A percentile compares a stretch with the other conserved stretches of the same genome.
Conservation (phyloP, 2,329 filamentous ascomycete genomes). For the Diaporthe vexans region DNA sequence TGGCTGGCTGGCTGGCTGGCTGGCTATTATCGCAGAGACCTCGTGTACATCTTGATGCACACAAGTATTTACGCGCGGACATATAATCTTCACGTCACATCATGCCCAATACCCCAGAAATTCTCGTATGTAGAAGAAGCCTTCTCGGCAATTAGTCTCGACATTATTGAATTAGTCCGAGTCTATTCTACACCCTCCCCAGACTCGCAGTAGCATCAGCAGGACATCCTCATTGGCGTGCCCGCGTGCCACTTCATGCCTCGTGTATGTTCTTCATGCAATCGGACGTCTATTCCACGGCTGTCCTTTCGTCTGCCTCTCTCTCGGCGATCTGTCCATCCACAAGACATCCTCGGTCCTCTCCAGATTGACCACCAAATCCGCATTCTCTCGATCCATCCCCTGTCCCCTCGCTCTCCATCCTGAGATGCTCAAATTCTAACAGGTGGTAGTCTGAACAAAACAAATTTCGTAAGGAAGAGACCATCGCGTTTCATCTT, state of each 20-base stretch:
- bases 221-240: background rate
- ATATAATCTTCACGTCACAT: background rate
- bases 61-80: too few species aligned
- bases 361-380: background rate
- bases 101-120: background rate
- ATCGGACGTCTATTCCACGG: background rate
- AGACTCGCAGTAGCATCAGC: slow-evolving; percentile 5
- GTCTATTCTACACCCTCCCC: slow-evolving; percentile 10
- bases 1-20: background rate
- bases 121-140: background rate
- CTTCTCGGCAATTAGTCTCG: background rate
- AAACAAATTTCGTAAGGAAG: background rate
- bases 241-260: background rate
- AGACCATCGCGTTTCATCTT: background rate
- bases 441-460: background rate
- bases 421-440: slow-evolving; percentile 22
- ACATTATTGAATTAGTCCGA: slow-evolving; percentile 20
- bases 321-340: too few species aligned
- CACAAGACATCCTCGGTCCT: too few species aligned
- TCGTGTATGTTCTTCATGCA: background rate
- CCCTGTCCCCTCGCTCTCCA: background rate
- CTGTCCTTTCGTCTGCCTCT: background rate
- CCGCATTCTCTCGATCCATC: background rate
- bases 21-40: background rate
- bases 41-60: background rate